Percentiles rank a stretch among this genome's conserved stretches.
These are phyloP conservation scores for Sporothrix inflata DNA, from an alignment of 2,329 filamentous ascomycete genomes.

Conservation along the genomic window DNA sequence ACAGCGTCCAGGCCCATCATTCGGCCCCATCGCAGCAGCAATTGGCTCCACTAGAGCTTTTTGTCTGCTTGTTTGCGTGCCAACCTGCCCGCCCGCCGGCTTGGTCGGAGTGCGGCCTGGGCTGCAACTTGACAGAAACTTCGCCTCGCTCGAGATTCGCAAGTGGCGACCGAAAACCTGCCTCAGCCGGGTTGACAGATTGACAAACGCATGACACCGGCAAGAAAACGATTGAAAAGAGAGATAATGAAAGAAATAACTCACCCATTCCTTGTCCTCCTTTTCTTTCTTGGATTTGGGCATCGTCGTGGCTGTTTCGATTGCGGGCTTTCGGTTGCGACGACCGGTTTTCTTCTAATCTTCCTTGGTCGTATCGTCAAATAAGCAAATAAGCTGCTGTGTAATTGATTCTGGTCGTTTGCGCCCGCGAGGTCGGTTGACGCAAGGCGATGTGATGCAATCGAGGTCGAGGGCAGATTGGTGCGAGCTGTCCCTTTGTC, in stretches of 20 bases:
- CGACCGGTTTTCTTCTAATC: neutral
- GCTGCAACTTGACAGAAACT: neutral
- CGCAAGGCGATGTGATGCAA: neutral
- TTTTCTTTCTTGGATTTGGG: constrained; percentile 23
- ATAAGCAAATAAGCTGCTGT: constrained; percentile 2
- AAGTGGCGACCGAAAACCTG: neutral
- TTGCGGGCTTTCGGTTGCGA: neutral
- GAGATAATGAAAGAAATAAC: neutral
- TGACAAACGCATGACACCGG: neutral
- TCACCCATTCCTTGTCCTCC: constrained; percentile 34
- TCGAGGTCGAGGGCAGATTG: neutral
- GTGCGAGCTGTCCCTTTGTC: neutral
- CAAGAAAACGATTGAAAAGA: neutral
- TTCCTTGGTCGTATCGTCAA: neutral
- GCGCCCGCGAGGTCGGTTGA: neutral
- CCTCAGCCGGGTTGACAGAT: neutral
- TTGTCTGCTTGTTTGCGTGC: neutral
- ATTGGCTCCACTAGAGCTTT: constrained; percentile 14
- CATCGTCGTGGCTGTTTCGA: neutral
- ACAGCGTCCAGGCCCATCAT: neutral
- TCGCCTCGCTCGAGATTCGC: constrained; percentile 6
- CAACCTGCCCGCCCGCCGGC: neutral
- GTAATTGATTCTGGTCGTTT: constrained; percentile 20
- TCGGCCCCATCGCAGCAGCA: neutral
- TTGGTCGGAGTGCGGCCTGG: neutral